These are phyloP conservation scores for Aspergillus brasiliensis DNA, from an alignment of 2,329 filamentous ascomycete species.

Conservation along the genomic window DNA sequence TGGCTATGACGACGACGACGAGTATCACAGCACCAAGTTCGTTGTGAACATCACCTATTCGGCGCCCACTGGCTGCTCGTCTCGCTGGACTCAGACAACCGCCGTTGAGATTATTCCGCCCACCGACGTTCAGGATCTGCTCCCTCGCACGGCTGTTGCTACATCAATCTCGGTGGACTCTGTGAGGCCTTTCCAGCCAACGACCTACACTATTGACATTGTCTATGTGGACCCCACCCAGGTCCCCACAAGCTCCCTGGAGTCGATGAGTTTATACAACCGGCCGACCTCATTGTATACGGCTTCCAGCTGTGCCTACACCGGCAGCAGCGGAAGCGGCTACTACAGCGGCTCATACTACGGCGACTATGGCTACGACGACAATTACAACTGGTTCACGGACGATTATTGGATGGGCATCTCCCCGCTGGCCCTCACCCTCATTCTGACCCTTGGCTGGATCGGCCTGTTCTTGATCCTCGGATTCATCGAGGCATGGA, in stretches of 20 bases:
- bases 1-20: slow-evolving; percentile 3
- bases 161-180: slow-evolving; percentile 28
- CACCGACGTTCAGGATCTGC: slow-evolving; percentile 11
- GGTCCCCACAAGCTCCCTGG: slow-evolving; percentile 24
- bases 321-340: slow-evolving; percentile 3
- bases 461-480: slow-evolving; percentile 28
- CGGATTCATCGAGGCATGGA: slow-evolving; percentile 33
- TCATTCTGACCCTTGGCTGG: slow-evolving; percentile 31
- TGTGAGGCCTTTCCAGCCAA: slow-evolving; percentile 25
- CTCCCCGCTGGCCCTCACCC: slow-evolving; percentile 26
- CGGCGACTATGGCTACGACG: background rate
- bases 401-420: slow-evolving; percentile 25
- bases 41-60: slow-evolving; percentile 31
- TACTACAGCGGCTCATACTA: background rate
- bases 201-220: slow-evolving; percentile 28
- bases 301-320: slow-evolving; percentile 18
- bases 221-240: slow-evolving; percentile 33
- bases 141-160: slow-evolving; percentile 25
- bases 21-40: slow-evolving; percentile 23
- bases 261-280: slow-evolving; percentile 23
- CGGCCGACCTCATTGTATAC: slow-evolving; percentile 20
- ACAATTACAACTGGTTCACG: slow-evolving; percentile 26
- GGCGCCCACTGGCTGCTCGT: slow-evolving; percentile 31
- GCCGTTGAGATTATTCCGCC: slow-evolving; percentile 24
- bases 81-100: slow-evolving; percentile 31